A percentile compares a stretch with the other conserved stretches of the same genome.
Evolutionary conservation across 2,329 filamentous ascomycete genomes (phyloP).

Genomic region (Curvularia spicifera): DNA sequence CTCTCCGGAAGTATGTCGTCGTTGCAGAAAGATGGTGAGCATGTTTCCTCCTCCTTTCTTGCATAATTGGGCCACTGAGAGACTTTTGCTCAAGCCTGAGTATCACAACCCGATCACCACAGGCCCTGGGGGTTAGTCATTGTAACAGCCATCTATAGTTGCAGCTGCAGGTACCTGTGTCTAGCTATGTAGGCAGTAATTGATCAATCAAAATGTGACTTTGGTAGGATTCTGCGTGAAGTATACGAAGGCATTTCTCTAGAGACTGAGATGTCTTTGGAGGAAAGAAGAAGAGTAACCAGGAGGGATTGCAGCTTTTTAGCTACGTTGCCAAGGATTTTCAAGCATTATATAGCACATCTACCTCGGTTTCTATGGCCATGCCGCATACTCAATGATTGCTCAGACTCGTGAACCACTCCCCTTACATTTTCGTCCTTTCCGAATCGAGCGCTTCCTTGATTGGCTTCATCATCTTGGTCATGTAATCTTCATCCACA

Average conservation of each 20-base stretch:
- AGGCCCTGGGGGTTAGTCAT: too few relatives aligned
- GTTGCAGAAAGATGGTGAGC: too few relatives aligned
- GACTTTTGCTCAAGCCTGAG: too few relatives aligned
- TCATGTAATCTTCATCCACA: conserved; percentile 17
- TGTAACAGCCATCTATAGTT: too few relatives aligned
- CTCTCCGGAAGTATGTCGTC: not conserved
- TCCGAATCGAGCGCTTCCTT: conserved; percentile 27
- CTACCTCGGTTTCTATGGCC: not conserved
- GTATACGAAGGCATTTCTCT: too few relatives aligned
- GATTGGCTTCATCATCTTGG: conserved; percentile 33
- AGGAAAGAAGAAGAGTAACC: not conserved
- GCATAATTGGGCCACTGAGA: too few relatives aligned
- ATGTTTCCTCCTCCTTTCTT: not conserved
- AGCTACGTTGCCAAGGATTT: not conserved
- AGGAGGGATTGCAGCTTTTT: not conserved
- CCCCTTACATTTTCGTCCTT: conserved; percentile 20
- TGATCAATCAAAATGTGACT: too few relatives aligned
- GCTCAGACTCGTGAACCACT: not conserved
- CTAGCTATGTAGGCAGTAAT: too few relatives aligned
- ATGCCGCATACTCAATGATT: not conserved
- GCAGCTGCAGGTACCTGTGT: too few relatives aligned
- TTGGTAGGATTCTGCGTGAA: too few relatives aligned
- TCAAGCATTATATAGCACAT: not conserved
- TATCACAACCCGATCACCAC: too few relatives aligned
- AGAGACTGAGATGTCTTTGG: too few relatives aligned